phyloP scores from a whole-genome alignment of 345 rosid genomes.

The Syzygium jambos region DNA sequence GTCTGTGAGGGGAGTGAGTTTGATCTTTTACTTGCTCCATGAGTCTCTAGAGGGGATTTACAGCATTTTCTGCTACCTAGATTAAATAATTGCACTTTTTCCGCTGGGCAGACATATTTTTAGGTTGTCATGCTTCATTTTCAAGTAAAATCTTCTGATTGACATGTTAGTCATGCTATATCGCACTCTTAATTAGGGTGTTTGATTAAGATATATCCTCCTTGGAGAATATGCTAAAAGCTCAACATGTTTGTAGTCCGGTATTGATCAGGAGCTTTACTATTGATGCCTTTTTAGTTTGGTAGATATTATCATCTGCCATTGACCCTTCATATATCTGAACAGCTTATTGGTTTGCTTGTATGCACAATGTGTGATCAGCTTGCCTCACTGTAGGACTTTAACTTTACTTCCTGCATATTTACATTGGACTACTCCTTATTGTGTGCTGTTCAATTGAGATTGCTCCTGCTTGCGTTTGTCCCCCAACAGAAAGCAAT shows the following conservation, averaged over 20 bases:
- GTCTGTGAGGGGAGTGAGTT: background rate
- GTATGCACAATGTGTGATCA: background rate
- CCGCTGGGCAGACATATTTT: background rate
- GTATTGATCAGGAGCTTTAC: background rate
- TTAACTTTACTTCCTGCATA: background rate
- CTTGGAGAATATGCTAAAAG: background rate
- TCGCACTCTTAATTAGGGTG: background rate
- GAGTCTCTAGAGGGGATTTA: background rate
- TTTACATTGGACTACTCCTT: background rate
- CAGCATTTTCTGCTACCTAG: background rate
- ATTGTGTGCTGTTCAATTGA: background rate
- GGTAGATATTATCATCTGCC: background rate
- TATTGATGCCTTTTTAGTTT: background rate
- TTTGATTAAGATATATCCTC: background rate
- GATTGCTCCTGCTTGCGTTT: background rate
- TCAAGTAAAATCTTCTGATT: background rate
- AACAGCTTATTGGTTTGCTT: background rate
- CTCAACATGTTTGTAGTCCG: background rate
- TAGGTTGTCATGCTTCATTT: background rate
- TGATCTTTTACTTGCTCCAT: background rate
- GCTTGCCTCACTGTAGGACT: background rate
- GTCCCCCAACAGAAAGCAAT: conserved; percentile 50
- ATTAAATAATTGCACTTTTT: background rate
- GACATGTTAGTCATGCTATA: background rate
- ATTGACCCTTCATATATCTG: background rate